These are phyloP conservation scores for Parafenestella ontariensis DNA, from an alignment of 2,329 filamentous ascomycete genomes.

Conservation along the genomic window DNA sequence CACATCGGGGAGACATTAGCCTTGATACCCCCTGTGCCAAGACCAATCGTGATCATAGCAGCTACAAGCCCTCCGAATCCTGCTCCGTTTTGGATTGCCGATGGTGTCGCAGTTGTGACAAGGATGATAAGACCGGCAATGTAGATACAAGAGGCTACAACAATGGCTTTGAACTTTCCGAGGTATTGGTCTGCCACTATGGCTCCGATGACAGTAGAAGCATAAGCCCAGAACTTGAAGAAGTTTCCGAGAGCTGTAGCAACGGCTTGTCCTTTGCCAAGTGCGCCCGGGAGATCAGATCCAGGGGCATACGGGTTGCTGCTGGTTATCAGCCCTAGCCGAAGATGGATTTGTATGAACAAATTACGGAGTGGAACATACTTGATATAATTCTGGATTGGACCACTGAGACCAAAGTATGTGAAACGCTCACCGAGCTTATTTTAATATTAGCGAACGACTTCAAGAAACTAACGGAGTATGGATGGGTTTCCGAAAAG, in stretches of 20 bases:
- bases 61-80: constrained; percentile 11
- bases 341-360: not conserved
- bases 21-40: constrained; percentile 19
- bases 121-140: constrained; percentile 14
- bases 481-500: not conserved
- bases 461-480: not conserved
- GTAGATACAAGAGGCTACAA: constrained; percentile 6
- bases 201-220: constrained; percentile 11
- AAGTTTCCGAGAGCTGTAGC: constrained; percentile 10
- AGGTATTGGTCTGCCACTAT: constrained; percentile 20
- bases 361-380: constrained; percentile 44
- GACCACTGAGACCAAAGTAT: constrained; percentile 17
- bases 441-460: not conserved
- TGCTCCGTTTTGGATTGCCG: constrained; percentile 3
- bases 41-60: constrained; percentile 12
- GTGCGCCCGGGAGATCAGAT: constrained; percentile 9
- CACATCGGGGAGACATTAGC: constrained; percentile 15
- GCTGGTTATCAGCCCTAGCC: not conserved
- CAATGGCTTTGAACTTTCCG: constrained; percentile 14
- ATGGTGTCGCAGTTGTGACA: constrained; percentile 10
- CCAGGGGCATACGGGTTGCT: constrained; percentile 9
- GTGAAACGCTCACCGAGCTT: constrained; percentile 16
- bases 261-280: constrained; percentile 12
- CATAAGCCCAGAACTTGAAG: constrained; percentile 14
- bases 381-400: constrained; percentile 23